Evolutionary conservation across 306 rosid species (phyloP), one percentile per base, ranked within the genome.

Genomic region (Abrus pulchellus): DNA sequence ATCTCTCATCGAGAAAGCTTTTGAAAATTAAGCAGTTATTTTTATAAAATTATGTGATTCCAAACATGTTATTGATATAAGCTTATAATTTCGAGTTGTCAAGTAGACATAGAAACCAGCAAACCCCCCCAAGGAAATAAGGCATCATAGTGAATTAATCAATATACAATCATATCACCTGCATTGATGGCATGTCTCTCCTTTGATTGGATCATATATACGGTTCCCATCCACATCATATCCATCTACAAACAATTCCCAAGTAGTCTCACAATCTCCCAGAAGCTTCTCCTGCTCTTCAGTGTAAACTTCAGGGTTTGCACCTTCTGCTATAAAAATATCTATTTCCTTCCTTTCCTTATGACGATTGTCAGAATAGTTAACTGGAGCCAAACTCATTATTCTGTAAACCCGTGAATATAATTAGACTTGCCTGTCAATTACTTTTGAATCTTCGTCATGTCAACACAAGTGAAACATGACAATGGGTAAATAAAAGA

Each of bases 121-220:
- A 49, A 53, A 72, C 38, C 68, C 36, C 40, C 34, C 72, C 20
- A 47, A 27, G 10, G 6, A 33, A 55, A 6, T 11, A 44, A 13
- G 52, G 6, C 65, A 32, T 27, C 47, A 54, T 28, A 27, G 66
- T 13, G 9, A 60, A 66, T 14, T 7, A 29, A 68, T 30, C 34
- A 33, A 41, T 40, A 62, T 36, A 54, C 14, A 66, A 67, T 33
- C 6, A 52, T 3, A 45, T 40, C 70, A 93, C 98, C 94, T 84
- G 92, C 97, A 93, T 81, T 93, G 98, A 79, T 93, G 98, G 79
- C 98, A 93, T 38, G 89, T 68, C 76, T 87, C 86, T 75, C 98
- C 97, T 43, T 87, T 84, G 80, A 73, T 43, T 10, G 83, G n/a
- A 81, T 93, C 94, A 57, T 85, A 86, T 3, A 93, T 68, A 33